Evolutionary conservation across 2,329 filamentous ascomycete genomes (phyloP).

Genomic region (Cladosporium velox): DNA sequence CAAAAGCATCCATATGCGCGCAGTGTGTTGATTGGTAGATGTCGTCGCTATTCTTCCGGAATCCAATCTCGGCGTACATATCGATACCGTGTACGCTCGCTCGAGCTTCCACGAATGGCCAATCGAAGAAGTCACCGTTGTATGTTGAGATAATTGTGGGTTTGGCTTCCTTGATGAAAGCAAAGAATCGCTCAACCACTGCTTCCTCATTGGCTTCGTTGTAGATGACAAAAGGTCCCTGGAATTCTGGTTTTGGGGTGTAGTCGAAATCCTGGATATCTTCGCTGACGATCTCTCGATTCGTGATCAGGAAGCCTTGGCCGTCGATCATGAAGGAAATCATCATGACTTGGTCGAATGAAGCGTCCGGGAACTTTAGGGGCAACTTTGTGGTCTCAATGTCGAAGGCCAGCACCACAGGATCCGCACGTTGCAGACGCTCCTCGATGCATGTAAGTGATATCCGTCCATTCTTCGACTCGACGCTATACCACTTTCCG

Average conservation of each 20-base stretch:
- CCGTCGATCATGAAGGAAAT: conserved; percentile 99
- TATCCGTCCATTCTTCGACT: conserved; percentile 87
- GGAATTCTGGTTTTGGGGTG: conserved; percentile 94
- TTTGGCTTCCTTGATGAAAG: conserved; percentile 89
- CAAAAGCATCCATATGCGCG: conserved; percentile 98
- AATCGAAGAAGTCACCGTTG: conserved; percentile 99
- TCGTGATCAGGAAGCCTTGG: conserved; percentile 95
- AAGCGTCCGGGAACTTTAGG: conserved; percentile 92
- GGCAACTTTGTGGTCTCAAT: conserved; percentile 97
- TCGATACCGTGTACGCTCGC: conserved; percentile 94
- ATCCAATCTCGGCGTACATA: conserved; percentile 98
- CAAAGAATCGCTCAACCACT: conserved; percentile 86
- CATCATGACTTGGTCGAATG: conserved; percentile 99
- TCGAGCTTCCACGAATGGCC: conserved; percentile 94
- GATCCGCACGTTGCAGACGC: conserved; percentile 84
- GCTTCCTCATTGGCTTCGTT: conserved; percentile 94
- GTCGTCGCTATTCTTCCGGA: conserved; percentile 91
- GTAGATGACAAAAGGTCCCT: conserved; percentile 94
- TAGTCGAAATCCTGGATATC: conserved; percentile 98
- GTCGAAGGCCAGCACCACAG: conserved; percentile 98
- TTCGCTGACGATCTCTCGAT: conserved; percentile 95
- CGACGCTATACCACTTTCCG: conserved; percentile 95
- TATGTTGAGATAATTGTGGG: conserved; percentile 99
- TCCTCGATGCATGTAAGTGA: conserved; percentile 85
- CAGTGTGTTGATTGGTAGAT: conserved; percentile 96